These are phyloP conservation scores for Mucor plumbeus DNA, from an alignment of 371 early-diverging fungal species.

Conservation along the genomic window DNA sequence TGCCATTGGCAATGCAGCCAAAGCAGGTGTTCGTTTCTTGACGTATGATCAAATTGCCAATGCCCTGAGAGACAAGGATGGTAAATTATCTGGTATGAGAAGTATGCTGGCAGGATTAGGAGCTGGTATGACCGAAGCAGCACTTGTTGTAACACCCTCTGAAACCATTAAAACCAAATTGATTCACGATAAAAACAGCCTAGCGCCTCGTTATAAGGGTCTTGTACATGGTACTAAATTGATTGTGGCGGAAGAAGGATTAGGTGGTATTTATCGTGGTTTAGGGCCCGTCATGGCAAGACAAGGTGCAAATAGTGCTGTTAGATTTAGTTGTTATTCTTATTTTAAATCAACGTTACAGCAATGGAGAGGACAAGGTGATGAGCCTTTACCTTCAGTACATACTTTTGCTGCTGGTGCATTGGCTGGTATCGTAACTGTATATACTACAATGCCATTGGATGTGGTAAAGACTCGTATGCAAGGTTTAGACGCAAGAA, in stretches of 20 bases:
- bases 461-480: slow-evolving; percentile 95
- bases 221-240: slow-evolving; percentile 72
- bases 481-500: slow-evolving; percentile 79
- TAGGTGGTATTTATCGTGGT: slow-evolving; percentile 90
- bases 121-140: slow-evolving; percentile 89
- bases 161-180: slow-evolving; percentile 94
- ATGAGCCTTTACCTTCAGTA: slow-evolving; percentile 64
- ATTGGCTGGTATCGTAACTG: slow-evolving; percentile 88
- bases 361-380: slow-evolving; percentile 41
- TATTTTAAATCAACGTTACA: slow-evolving; percentile 70
- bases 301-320: slow-evolving; percentile 93
- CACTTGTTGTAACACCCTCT: slow-evolving; percentile 87
- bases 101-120: slow-evolving; percentile 85
- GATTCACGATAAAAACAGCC: slow-evolving; percentile 77
- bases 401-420: slow-evolving; percentile 79
- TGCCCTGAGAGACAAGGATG: slow-evolving; percentile 70
- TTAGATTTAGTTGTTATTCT: slow-evolving; percentile 86
- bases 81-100: slow-evolving; percentile 67
- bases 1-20: slow-evolving; percentile 88
- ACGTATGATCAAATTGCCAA: slow-evolving; percentile 86
- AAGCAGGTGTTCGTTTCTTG: slow-evolving; percentile 91
- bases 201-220: slow-evolving; percentile 78
- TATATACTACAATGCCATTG: slow-evolving; percentile 93
- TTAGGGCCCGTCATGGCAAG: slow-evolving; percentile 88
- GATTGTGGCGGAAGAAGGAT: slow-evolving; percentile 77